Evolutionary conservation across 768 basidiomycete species (phyloP), one percentile per base, ranked within the genome.

Genomic region (Phlebiopsis gigantea): DNA sequence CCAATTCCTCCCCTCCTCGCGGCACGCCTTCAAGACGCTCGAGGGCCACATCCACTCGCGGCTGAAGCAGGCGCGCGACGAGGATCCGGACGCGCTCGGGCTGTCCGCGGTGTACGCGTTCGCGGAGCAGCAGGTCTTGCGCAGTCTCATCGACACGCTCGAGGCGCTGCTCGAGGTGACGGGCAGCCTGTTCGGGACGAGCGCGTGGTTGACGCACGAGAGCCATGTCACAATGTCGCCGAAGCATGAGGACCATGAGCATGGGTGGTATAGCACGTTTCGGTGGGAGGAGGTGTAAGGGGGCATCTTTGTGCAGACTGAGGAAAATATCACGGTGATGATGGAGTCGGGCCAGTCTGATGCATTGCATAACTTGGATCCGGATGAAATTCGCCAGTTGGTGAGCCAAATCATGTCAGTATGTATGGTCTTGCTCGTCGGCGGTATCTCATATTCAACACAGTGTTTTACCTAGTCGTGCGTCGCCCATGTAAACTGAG

Each of bases 1-100:
- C 0, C 79, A 80, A 55, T 79, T 78, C 57, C 69, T 80, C 7
- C 79, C 79, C 2, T 79, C 77, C 4, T 65, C 74, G 5, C 67
- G 74, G 7, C 68, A 72, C 58, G 77, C 79, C 22, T 62, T 75
- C 17, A 57, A 62, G 12, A 62, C 56, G 10, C 69, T 80, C 2
- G 69, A 72, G 50, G 59, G 55, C 5, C 65, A 68, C 31, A 67
- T 78, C 21, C 69, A 73, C 29, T 64, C 70, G 8, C 69, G 68
- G 21, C 69, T 79, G 28, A 61, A 58, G 24, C 31, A 53, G 17
- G 66, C 68, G 14, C 62, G 64, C 8, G 61, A 66, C 46, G 66
- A 66, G 21, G 62, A 71, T 49, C 60, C 60, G 15, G 64, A 70
- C 24, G 63, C 60, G 31, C 62, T 72, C 46, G 73, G 75, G 14